Conservation (phyloP, 805 yeast species). For the Candida coquimbonensis region DNA sequence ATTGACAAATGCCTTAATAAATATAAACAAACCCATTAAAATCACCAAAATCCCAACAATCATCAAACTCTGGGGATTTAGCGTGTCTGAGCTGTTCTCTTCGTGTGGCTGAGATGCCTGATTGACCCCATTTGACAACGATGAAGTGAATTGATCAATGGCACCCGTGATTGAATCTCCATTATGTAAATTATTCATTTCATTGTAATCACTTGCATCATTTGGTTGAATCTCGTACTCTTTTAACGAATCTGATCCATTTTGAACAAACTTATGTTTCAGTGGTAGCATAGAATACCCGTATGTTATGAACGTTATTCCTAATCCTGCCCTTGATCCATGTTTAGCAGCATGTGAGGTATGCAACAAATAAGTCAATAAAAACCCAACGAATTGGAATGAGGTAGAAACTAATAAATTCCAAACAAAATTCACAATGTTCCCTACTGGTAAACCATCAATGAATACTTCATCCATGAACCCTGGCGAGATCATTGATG, state of each 20-base stretch:
- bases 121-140: constrained; percentile 16
- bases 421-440: constrained; percentile 84
- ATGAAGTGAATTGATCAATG: constrained; percentile 19
- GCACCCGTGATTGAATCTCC: constrained; percentile 16
- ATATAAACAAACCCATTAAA: constrained; percentile 59
- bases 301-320: constrained; percentile 70
- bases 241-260: constrained; percentile 17
- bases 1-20: constrained; percentile 62
- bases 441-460: constrained; percentile 94
- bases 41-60: constrained; percentile 57
- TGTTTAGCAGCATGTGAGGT: constrained; percentile 97
- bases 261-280: constrained; percentile 21
- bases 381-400: constrained; percentile 89
- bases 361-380: constrained; percentile 82
- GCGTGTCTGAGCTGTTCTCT: no score
- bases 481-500: constrained; percentile 72
- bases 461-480: constrained; percentile 81
- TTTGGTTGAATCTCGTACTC: constrained; percentile 41
- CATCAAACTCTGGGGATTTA: constrained; percentile 2
- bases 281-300: constrained; percentile 53
- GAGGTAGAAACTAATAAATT: constrained; percentile 82
- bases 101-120: constrained; percentile 6
- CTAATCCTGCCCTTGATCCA: constrained; percentile 90
- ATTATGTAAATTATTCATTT: no score
- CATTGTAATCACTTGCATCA: constrained; percentile 42